Percentiles rank a stretch among this genome's conserved stretches.
phyloP scores from a whole-genome alignment of 108 stramenopile species.

The Schizochytrium sp. region DNA sequence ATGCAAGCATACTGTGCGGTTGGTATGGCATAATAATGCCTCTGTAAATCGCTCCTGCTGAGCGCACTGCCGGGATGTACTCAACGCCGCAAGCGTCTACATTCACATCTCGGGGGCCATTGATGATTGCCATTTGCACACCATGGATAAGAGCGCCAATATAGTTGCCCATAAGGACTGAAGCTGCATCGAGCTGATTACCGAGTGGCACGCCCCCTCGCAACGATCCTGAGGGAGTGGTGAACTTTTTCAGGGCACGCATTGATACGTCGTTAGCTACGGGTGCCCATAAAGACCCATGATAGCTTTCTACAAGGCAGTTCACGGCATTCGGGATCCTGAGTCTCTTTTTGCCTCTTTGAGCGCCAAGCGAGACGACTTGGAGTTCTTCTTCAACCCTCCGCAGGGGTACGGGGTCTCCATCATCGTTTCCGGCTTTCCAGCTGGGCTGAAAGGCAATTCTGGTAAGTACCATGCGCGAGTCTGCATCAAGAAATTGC shows the following conservation, averaged over 20 bases:
- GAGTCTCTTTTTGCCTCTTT: neutral
- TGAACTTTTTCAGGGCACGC: neutral
- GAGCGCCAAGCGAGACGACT: neutral
- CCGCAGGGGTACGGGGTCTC: neutral
- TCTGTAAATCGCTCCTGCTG: neutral
- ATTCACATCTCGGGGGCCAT: neutral
- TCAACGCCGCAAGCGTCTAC: neutral
- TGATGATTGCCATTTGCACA: neutral
- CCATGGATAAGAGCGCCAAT: slow-evolving; percentile 9
- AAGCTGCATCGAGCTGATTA: neutral
- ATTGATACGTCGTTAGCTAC: neutral
- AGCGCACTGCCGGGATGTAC: neutral
- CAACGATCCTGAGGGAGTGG: neutral
- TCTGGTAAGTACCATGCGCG: neutral
- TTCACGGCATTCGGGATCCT: neutral
- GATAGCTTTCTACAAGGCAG: neutral
- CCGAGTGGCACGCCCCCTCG: neutral
- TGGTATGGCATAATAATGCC: slow-evolving; percentile 19
- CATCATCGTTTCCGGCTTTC: neutral
- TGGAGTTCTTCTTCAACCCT: slow-evolving; percentile 4
- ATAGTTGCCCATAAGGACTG: slow-evolving; percentile 15
- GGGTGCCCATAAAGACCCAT: neutral
- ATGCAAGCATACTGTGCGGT: neutral
- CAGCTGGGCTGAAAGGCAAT: neutral
- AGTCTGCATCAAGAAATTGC: neutral